A percentile compares a stretch with the other conserved stretches of the same genome.
Evolutionary conservation across 345 rosid genomes (phyloP).

Genomic region (Moricandia arvensis): DNA sequence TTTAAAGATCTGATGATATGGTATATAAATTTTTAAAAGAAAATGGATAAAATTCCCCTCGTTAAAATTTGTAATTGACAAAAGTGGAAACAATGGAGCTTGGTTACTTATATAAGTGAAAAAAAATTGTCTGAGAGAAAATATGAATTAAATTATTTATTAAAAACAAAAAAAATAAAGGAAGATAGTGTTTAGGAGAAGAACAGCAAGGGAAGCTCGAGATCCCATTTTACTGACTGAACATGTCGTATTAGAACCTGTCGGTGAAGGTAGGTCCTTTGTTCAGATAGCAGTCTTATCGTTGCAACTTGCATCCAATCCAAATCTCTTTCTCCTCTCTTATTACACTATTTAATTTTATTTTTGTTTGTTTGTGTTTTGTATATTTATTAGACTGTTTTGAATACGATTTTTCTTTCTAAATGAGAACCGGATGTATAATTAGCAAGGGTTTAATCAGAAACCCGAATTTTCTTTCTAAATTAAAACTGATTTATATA

Average conservation of each 20-base stretch:
- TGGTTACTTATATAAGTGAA: neutral
- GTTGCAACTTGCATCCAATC: constrained; percentile 34
- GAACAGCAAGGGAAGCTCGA: constrained; percentile 13
- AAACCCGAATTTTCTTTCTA: too few species aligned
- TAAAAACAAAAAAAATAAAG: neutral
- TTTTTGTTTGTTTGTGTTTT: constrained; percentile 2
- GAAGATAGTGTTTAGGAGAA: neutral
- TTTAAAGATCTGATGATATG: neutral
- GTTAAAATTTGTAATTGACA: neutral
- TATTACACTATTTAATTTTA: constrained; percentile 6
- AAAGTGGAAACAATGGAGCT: neutral
- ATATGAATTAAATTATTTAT: neutral
- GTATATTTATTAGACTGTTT: neutral
- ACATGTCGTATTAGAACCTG: constrained; percentile 16
- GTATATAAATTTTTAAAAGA: neutral
- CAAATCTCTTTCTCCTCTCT: constrained; percentile 8
- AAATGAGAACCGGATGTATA: neutral
- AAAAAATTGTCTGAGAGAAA: neutral
- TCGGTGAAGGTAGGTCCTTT: constrained; percentile 36
- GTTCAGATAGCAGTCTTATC: constrained; percentile 31
- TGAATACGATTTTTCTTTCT: neutral
- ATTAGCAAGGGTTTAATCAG: too few species aligned
- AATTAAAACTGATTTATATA: neutral
- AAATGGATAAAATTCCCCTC: neutral
- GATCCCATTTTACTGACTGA: constrained; percentile 23